Evolutionary conservation across 805 yeast genomes (phyloP).

Genomic region (Wickerhamiella hasegawae): DNA sequence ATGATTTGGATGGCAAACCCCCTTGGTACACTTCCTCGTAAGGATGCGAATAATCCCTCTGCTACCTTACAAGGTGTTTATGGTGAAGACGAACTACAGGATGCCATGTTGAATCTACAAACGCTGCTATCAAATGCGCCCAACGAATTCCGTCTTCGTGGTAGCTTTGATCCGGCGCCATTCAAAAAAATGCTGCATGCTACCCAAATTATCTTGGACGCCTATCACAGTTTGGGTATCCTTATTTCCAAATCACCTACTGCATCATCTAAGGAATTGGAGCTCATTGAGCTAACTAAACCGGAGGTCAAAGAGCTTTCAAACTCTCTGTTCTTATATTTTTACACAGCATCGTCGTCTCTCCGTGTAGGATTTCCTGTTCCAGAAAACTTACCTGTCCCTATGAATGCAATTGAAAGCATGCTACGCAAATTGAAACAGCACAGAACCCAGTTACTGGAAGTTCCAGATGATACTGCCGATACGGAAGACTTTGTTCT

Average conservation of each 20-base stretch:
- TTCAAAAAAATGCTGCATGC: slow-evolving; percentile 36
- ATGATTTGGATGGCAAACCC: slow-evolving; percentile 69
- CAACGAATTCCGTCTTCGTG: slow-evolving; percentile 57
- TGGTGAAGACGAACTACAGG: slow-evolving; percentile 30
- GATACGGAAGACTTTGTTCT: slow-evolving; percentile 61
- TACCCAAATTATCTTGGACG: slow-evolving; percentile 54
- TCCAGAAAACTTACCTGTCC: slow-evolving; percentile 62
- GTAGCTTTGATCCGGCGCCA: slow-evolving; percentile 41
- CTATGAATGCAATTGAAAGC: slow-evolving; percentile 57
- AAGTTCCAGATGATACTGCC: slow-evolving; percentile 16
- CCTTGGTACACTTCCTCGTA: slow-evolving; percentile 21
- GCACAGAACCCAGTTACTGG: slow-evolving; percentile 25
- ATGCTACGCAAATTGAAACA: slow-evolving; percentile 49
- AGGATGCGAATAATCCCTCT: slow-evolving; percentile 1
- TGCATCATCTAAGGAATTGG: slow-evolving; percentile 36
- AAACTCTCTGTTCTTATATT: slow-evolving; percentile 54
- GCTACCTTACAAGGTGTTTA: slow-evolving; percentile 15
- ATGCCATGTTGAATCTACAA: slow-evolving; percentile 44
- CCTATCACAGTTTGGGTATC: slow-evolving; percentile 56
- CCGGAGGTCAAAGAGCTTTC: slow-evolving; percentile 52
- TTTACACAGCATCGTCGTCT: slow-evolving; percentile 51
- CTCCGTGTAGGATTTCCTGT: slow-evolving; percentile 60
- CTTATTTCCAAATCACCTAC: slow-evolving; percentile 48
- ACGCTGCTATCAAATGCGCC: slow-evolving; percentile 53
- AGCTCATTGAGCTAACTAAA: slow-evolving; percentile 33